Percentiles rank a stretch among this genome's conserved stretches.
phyloP scores from a whole-genome alignment of 768 basidiomycete genomes.

The Tricholoma furcatifolium region DNA sequence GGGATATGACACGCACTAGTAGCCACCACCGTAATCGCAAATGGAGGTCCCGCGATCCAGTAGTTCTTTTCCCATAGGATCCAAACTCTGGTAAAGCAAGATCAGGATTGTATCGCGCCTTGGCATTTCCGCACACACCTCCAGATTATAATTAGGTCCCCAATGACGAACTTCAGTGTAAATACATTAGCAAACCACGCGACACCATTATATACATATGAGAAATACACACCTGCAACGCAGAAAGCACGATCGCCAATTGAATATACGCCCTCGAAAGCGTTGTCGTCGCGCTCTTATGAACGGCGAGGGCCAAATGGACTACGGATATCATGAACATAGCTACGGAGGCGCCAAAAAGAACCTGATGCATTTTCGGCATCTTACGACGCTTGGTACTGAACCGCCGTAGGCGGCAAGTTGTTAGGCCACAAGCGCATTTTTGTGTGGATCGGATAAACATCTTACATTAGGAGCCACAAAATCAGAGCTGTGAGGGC shows the following conservation, averaged over 20 bases:
- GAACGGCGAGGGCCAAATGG: constrained; percentile 10
- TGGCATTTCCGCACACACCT: constrained; percentile 2
- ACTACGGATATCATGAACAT: constrained; percentile 11
- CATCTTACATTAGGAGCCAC: constrained; percentile 9
- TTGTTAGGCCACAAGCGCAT: not conserved
- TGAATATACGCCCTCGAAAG: not conserved
- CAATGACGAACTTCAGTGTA: constrained; percentile 6
- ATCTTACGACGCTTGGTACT: constrained; percentile 7
- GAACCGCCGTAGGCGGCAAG: too few relatives aligned
- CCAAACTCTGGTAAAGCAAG: constrained; percentile 12
- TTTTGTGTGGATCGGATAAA: too few relatives aligned
- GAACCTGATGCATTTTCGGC: constrained; percentile 6
- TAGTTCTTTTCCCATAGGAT: constrained; percentile 16
- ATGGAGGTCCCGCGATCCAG: constrained; percentile 8
- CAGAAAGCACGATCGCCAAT: constrained; percentile 10
- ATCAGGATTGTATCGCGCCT: too few relatives aligned
- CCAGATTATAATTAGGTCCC: constrained; percentile 17
- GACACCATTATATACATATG: not conserved
- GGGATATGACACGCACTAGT: constrained; percentile 2
- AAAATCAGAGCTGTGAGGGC: constrained; percentile 5
- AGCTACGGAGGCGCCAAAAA: constrained; percentile 12
- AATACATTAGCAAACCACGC: not conserved
- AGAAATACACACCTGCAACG: constrained; percentile 9
- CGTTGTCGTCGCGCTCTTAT: not conserved
- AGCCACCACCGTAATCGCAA: constrained; percentile 9